These are phyloP conservation scores for Camellia sinensis DNA, from an alignment of 148 eudicot species.

Conservation along the genomic window DNA sequence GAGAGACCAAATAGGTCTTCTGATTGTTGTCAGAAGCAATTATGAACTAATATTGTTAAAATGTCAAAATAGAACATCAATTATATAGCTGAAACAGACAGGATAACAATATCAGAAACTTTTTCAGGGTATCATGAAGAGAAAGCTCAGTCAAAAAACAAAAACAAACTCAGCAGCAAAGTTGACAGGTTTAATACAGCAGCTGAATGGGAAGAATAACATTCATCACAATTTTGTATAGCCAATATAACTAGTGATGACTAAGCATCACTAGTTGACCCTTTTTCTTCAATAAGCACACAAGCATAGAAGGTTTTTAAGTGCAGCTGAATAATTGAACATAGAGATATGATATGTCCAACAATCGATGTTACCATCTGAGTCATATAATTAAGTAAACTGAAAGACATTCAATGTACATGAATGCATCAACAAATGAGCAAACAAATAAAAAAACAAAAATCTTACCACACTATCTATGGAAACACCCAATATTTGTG, in stretches of 20 bases:
- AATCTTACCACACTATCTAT: constrained; percentile 89
- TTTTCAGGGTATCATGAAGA: too few species aligned
- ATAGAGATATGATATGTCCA: background rate
- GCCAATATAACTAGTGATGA: background rate
- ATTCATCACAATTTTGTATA: too few species aligned
- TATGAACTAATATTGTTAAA: too few species aligned
- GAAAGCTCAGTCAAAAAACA: too few species aligned
- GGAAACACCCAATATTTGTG: constrained; percentile 86
- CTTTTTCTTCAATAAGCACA: background rate
- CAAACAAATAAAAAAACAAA: background rate
- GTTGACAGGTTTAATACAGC: too few species aligned
- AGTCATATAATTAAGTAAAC: background rate
- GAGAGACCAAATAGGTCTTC: too few species aligned
- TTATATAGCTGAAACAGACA: too few species aligned
- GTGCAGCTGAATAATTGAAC: background rate
- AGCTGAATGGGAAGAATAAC: too few species aligned
- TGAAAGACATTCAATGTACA: background rate
- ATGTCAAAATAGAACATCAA: too few species aligned
- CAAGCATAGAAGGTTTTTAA: background rate
- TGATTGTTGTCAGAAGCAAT: too few species aligned
- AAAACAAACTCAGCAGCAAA: too few species aligned
- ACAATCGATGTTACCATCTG: background rate
- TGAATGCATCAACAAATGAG: background rate
- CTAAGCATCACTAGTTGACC: background rate
- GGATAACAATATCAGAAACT: too few species aligned